A percentile compares a stretch with the other conserved stretches of the same genome.
phyloP scores from a whole-genome alignment of 192 early-diverging fungal species.

The Borealophlyctis nickersoniae region DNA sequence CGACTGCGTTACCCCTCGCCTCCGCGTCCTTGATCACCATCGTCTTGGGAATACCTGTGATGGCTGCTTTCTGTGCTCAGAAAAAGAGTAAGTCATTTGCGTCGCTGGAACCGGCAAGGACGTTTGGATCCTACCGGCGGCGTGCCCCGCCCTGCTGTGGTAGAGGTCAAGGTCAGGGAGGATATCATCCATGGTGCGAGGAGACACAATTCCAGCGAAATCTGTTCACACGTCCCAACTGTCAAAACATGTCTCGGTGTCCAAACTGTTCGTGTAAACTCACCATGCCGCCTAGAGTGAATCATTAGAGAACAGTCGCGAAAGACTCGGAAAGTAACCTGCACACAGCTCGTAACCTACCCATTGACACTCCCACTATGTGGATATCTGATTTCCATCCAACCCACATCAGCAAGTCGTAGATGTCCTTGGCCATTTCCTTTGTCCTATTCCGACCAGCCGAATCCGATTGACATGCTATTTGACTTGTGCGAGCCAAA shows the following conservation, averaged over 20 bases:
- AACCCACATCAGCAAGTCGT: slow-evolving; percentile 60
- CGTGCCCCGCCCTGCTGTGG: slow-evolving; percentile 45
- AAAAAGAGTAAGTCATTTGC: too few relatives aligned
- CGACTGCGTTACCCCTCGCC: not conserved
- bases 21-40: not conserved
- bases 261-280: too few relatives aligned
- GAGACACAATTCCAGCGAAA: slow-evolving; percentile 67
- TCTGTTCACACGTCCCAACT: too few relatives aligned
- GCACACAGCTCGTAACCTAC: too few relatives aligned
- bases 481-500: slow-evolving; percentile 23
- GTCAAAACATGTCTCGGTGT: too few relatives aligned
- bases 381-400: slow-evolving; percentile 69
- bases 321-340: too few relatives aligned
- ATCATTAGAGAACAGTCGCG: too few relatives aligned
- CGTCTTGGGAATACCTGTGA: not conserved
- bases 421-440: slow-evolving; percentile 71
- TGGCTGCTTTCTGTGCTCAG: not conserved
- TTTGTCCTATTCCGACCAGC: too few relatives aligned
- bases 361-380: slow-evolving; percentile 78
- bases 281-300: too few relatives aligned
- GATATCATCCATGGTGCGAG: slow-evolving; percentile 51
- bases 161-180: slow-evolving; percentile 56
- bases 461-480: too few relatives aligned
- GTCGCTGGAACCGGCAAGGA: too few relatives aligned
- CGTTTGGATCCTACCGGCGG: slow-evolving; percentile 13